Percentiles rank a stretch among this genome's conserved stretches.
Evolutionary conservation across 2,329 filamentous ascomycete genomes (phyloP).

Genomic region (Cladophialophora immunda): DNA sequence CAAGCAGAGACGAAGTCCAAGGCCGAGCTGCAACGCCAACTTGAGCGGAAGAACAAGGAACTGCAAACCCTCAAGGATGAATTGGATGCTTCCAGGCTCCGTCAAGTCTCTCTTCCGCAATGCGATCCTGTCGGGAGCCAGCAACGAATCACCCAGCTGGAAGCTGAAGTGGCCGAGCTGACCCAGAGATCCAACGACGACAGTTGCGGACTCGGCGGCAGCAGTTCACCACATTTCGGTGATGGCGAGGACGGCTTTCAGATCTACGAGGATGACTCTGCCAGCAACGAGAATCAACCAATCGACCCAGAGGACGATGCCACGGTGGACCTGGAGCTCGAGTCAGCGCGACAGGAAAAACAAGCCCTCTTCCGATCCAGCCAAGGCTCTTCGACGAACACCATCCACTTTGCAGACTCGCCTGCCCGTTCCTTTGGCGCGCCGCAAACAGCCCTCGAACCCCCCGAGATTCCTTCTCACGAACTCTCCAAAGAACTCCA

Average conservation of each 20-base stretch:
- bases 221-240: constrained; percentile 13
- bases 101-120: constrained; percentile 12
- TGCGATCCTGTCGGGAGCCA: constrained; percentile 28
- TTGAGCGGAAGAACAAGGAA: constrained; percentile 45
- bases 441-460: constrained; percentile 44
- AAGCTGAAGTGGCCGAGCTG: constrained; percentile 42
- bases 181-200: constrained; percentile 38
- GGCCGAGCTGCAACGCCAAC: constrained; percentile 39
- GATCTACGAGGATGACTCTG: constrained; percentile 40
- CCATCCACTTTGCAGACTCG: constrained; percentile 41
- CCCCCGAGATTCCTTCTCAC: constrained; percentile 51
- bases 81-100: constrained; percentile 37
- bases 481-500: constrained; percentile 49
- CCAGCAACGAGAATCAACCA: constrained; percentile 37
- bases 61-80: constrained; percentile 43
- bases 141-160: constrained; percentile 39
- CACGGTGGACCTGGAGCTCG: constrained; percentile 49
- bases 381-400: constrained; percentile 33
- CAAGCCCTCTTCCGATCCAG: constrained; percentile 49
- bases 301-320: constrained; percentile 42
- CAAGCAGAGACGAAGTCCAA: constrained; percentile 50
- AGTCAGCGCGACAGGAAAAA: constrained; percentile 51
- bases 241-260: constrained; percentile 37
- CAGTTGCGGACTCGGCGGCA: constrained; percentile 1
- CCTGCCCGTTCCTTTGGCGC: constrained; percentile 32